phyloP scores from a whole-genome alignment of 352 stramenopile genomes.

The Globisporangium splendens region DNA sequence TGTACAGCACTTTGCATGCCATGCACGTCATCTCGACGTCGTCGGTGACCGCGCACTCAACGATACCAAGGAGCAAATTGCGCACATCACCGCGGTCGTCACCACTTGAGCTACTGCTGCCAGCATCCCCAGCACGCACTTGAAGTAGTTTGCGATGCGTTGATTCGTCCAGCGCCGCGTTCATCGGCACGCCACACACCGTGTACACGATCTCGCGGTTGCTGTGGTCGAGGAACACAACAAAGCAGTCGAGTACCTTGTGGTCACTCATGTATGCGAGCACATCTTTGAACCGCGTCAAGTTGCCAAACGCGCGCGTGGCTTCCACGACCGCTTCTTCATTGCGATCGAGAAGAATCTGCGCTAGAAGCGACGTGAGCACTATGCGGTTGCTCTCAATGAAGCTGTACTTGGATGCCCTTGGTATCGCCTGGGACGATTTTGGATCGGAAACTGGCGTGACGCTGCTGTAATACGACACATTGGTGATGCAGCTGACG shows the following conservation, averaged over 20 bases:
- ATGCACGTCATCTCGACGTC: constrained; percentile 76
- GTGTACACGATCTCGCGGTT: constrained; percentile 79
- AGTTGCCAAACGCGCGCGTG: constrained; percentile 79
- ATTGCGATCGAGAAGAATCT: constrained; percentile 67
- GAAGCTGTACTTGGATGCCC: constrained; percentile 20
- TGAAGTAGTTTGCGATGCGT: constrained; percentile 31
- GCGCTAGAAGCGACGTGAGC: constrained; percentile 33
- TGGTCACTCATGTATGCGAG: constrained; percentile 41
- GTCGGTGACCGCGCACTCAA: constrained; percentile 53
- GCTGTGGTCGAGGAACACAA: constrained; percentile 74
- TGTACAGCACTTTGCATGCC: constrained; percentile 82
- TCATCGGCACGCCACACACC: constrained; percentile 82
- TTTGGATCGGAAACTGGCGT: neutral
- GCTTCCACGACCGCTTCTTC: constrained; percentile 84
- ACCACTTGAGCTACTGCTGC: constrained; percentile 5
- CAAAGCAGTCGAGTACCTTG: constrained; percentile 66
- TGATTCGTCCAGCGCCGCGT: constrained; percentile 53
- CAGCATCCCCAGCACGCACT: constrained; percentile 16
- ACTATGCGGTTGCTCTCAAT: constrained; percentile 39
- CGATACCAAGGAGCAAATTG: constrained; percentile 37
- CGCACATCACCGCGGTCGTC: constrained; percentile 32
- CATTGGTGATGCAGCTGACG: constrained; percentile 84
- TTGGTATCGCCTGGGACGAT: neutral
- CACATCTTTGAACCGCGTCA: constrained; percentile 73
- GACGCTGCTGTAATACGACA: constrained; percentile 69